These are phyloP conservation scores for Blastobotrys apis DNA, from an alignment of 1,139 yeast genomes.

Conservation along the genomic window DNA sequence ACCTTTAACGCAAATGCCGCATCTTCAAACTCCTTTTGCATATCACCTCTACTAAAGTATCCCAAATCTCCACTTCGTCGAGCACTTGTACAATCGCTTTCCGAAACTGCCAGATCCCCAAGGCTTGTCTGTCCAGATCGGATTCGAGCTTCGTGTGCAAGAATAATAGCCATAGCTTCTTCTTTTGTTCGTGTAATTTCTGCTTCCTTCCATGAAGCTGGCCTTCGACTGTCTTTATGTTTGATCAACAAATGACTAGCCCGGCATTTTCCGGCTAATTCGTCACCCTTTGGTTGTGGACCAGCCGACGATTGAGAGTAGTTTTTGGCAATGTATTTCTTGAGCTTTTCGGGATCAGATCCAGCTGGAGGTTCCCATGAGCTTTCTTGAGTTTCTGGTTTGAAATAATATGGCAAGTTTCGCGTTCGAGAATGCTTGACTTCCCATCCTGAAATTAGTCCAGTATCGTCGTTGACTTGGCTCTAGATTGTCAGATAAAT, in stretches of 20 bases:
- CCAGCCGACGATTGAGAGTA: constrained; percentile 25
- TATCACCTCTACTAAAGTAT: constrained; percentile 77
- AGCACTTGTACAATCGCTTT: constrained; percentile 87
- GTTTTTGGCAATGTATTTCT: constrained; percentile 48
- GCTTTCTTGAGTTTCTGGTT: constrained; percentile 66
- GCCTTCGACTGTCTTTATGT: constrained; percentile 79
- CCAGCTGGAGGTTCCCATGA: constrained; percentile 93
- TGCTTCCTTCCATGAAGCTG: constrained; percentile 84
- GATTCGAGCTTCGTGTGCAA: constrained; percentile 56
- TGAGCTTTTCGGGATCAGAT: constrained; percentile 59
- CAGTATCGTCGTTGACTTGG: constrained; percentile 42
- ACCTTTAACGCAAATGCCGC: constrained; percentile 78
- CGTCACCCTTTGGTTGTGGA: constrained; percentile 26
- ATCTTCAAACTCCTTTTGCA: constrained; percentile 92
- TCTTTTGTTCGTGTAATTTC: constrained; percentile 74
- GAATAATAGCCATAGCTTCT: constrained; percentile 68
- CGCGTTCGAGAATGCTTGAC: constrained; percentile 75
- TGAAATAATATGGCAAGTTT: constrained; percentile 76
- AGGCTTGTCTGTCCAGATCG: constrained; percentile 66
- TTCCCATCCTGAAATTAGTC: constrained; percentile 85
- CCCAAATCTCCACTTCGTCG: constrained; percentile 91
- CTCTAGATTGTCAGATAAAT: constrained; percentile 1
- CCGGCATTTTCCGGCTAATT: constrained; percentile 58
- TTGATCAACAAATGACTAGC: constrained; percentile 75
- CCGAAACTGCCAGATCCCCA: constrained; percentile 69